A percentile compares a stretch with the other conserved stretches of the same genome.
These are phyloP conservation scores for Periconia macrospinosa DNA, from an alignment of 2,329 filamentous ascomycete genomes.

Conservation along the genomic window DNA sequence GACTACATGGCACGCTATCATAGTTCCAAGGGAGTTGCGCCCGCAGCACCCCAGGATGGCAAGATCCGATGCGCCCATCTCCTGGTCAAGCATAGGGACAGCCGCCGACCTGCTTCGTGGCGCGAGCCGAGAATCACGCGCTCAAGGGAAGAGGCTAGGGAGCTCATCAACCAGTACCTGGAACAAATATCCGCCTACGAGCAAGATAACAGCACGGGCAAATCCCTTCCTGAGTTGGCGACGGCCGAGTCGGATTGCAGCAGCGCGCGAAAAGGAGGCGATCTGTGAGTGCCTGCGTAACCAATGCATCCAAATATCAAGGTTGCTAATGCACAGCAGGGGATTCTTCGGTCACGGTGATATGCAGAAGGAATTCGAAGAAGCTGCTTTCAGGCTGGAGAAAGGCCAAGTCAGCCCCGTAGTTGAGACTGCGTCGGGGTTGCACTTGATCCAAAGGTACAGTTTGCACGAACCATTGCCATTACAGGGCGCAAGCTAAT, in stretches of 20 bases:
- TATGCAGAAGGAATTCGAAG: conserved; percentile 99
- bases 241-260: conserved; percentile 92
- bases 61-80: conserved; percentile 95
- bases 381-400: conserved; percentile 87
- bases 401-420: conserved; percentile 83
- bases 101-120: conserved; percentile 90
- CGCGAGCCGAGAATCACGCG: conserved; percentile 86
- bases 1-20: conserved; percentile 90
- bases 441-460: conserved; percentile 95
- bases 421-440: conserved; percentile 88
- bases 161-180: conserved; percentile 76
- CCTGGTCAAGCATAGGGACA: conserved; percentile 89
- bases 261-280: conserved; percentile 89
- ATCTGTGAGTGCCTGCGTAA: conserved; percentile 63
- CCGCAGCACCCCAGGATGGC: conserved; percentile 53
- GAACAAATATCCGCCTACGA: conserved; percentile 68
- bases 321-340: conserved; percentile 41
- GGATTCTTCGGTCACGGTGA: conserved; percentile 93
- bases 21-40: conserved; percentile 57
- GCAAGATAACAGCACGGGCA: conserved; percentile 41
- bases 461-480: conserved; percentile 16
- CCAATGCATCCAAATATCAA: background rate
- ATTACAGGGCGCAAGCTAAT: conserved; percentile 13
- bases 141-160: conserved; percentile 80
- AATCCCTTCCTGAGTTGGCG: conserved; percentile 76